Base-by-base conservation (phyloP, 73 alveolate genomes). In the Symbiodinium pilosum region DNA sequence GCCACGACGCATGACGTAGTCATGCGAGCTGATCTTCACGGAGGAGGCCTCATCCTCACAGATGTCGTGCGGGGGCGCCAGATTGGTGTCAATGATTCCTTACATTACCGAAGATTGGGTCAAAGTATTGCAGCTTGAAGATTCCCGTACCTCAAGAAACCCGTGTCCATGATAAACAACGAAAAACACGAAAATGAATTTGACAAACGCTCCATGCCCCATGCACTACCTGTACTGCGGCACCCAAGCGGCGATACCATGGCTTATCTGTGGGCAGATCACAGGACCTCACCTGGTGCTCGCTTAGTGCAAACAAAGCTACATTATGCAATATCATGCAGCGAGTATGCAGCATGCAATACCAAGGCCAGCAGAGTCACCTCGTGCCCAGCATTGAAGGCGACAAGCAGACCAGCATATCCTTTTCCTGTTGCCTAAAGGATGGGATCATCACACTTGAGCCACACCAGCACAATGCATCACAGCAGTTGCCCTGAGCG, bases 311-410 rank as follows among this genome's bases (percentile, higher is more conserved):
- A 21, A 28, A 71, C 41, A 12, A 71, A 71, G 9, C 42, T 9
- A 14, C 85, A 71, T 9, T 24, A 28, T 71, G 40, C 47, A 16
- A 28, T 32, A 75, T 4, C 7, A 16, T 38, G 83, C 44, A 73
- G 9, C 42, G 43, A 12, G 9, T 73, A 21, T 16, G 24, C 86
- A 24, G 28, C 7, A 38, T 7, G n/a, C n/a, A n/a, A n/a, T n/a
- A n/a, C n/a, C n/a, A n/a, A n/a, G 52, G 54, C 20, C 56, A 0
- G 43, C 39, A 0, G 51, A 0, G 43, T 84, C 36, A 64, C 98
- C 92, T 93, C 98, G 54, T 93, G 98, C 38, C 98, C 98, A 4
- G 98, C 98, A 75, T 93, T 93, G 92, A 93, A 93, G 30, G 98
- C 98, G 3, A 93, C 98, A 64, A 93, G n/a, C 43, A 93, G 83